Percentiles rank a stretch among this genome's conserved stretches.
Evolutionary conservation across 345 rosid species (phyloP).

Genomic region (Citrus sp.): DNA sequence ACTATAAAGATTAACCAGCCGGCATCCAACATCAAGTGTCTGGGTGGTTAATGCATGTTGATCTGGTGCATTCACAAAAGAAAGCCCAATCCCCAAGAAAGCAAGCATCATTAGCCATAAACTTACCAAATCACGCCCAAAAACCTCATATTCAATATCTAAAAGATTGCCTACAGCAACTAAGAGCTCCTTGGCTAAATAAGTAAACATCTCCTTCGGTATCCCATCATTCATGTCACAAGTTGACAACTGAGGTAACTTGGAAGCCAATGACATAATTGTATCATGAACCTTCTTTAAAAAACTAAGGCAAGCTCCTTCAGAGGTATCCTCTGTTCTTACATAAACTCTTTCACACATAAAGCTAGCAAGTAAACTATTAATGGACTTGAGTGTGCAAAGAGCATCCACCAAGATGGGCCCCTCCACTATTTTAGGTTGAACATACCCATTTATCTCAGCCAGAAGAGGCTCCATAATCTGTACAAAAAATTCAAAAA

Average conservation of each 20-base stretch:
- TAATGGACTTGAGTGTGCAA: constrained; percentile 50
- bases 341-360: constrained; percentile 50
- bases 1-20: constrained; percentile 67
- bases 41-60: constrained; percentile 37
- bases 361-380: constrained; percentile 51
- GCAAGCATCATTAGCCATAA: constrained; percentile 67
- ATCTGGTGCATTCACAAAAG: constrained; percentile 30
- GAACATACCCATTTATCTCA: constrained; percentile 46
- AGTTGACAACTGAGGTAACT: constrained; percentile 31
- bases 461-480: constrained; percentile 73
- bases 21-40: constrained; percentile 57
- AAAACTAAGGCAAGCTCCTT: constrained; percentile 72
- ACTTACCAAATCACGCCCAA: constrained; percentile 58
- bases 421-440: constrained; percentile 35
- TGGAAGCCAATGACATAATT: constrained; percentile 49
- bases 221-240: constrained; percentile 21
- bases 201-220: constrained; percentile 34
- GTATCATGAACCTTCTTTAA: constrained; percentile 54
- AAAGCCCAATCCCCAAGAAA: constrained; percentile 43
- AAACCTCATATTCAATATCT: constrained; percentile 77
- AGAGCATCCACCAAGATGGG: constrained; percentile 38
- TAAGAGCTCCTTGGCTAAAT: constrained; percentile 58
- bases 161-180: constrained; percentile 53
- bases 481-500: constrained; percentile 75
- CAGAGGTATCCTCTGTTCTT: constrained; percentile 73